Conservation (phyloP, 768 basidiomycete genomes). For the Xerocomus brunneocitrinus region DNA sequence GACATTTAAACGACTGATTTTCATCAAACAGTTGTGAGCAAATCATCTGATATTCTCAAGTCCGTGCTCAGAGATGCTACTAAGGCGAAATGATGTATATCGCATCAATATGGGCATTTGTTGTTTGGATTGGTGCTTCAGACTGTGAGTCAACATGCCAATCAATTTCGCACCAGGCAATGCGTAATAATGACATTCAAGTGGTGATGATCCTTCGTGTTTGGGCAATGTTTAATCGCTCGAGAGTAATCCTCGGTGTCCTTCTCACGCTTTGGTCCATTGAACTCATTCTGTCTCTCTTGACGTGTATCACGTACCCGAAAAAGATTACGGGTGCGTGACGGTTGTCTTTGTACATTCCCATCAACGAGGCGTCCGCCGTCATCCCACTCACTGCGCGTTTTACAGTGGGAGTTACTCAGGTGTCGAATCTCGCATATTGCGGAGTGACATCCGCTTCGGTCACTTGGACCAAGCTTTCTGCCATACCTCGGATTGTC, state of each 20-base stretch:
- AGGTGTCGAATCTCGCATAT: not conserved
- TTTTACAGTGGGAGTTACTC: not conserved
- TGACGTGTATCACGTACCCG: conserved; percentile 1
- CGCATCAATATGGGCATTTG: not conserved
- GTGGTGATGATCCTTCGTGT: conserved; percentile 10
- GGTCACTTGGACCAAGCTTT: not conserved
- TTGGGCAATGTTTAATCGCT: conserved; percentile 10
- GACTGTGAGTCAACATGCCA: not conserved
- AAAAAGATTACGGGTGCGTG: not conserved
- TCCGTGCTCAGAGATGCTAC: not conserved
- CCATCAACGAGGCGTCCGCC: not conserved
- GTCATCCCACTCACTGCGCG: not conserved
- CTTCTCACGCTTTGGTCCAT: not conserved
- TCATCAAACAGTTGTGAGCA: conserved; percentile 3
- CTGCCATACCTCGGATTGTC: not conserved
- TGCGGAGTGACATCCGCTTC: conserved; percentile 2
- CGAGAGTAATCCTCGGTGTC: not conserved
- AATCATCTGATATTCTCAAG: not conserved
- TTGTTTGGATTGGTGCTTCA: not conserved
- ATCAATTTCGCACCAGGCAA: not conserved
- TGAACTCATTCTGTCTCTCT: not conserved
- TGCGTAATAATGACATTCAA: not conserved
- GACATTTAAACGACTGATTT: not conserved
- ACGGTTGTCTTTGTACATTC: not conserved
- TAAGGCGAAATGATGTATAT: not conserved